A percentile compares a stretch with the other conserved stretches of the same genome.
These are phyloP conservation scores for Berkeleyomyces basicola DNA, from an alignment of 2,329 filamentous ascomycete genomes.

Conservation along the genomic window DNA sequence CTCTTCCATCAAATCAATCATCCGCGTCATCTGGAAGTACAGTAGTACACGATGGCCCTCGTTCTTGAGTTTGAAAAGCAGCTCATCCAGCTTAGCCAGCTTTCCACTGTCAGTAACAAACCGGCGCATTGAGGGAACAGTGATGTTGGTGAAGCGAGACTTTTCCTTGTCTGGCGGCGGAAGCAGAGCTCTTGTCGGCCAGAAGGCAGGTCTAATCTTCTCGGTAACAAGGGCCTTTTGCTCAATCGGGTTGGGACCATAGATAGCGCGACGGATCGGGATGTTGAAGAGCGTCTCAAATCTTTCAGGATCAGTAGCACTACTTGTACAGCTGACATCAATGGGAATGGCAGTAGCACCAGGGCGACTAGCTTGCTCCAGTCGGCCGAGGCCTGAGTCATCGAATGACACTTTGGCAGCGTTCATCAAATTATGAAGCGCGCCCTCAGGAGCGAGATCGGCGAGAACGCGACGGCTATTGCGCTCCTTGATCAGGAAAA, in stretches of 20 bases:
- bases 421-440: conserved; percentile 62
- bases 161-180: conserved; percentile 68
- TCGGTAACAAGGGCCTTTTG: conserved; percentile 61
- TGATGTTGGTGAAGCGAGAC: conserved; percentile 74
- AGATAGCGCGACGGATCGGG: conserved; percentile 57
- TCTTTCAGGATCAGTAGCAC: conserved; percentile 42
- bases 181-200: conserved; percentile 49
- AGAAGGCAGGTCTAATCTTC: conserved; percentile 48
- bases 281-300: conserved; percentile 49
- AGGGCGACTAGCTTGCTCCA: conserved; percentile 71
- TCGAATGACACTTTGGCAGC: conserved; percentile 51
- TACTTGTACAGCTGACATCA: conserved; percentile 58
- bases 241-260: conserved; percentile 43
- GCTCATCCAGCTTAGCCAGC: conserved; percentile 72
- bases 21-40: conserved; percentile 99
- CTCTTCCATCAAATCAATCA: conserved; percentile 99
- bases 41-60: conserved; percentile 83
- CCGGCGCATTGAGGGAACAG: conserved; percentile 87
- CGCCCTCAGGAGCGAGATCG: conserved; percentile 54
- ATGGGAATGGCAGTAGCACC: conserved; percentile 72
- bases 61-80: conserved; percentile 80
- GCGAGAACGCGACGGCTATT: conserved; percentile 49
- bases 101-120: conserved; percentile 98
- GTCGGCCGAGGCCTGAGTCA: conserved; percentile 53
- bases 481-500: conserved; percentile 66